Conservation (phyloP, 352 stramenopile genomes). For the Phytopythium cucurbitacearum region DNA sequence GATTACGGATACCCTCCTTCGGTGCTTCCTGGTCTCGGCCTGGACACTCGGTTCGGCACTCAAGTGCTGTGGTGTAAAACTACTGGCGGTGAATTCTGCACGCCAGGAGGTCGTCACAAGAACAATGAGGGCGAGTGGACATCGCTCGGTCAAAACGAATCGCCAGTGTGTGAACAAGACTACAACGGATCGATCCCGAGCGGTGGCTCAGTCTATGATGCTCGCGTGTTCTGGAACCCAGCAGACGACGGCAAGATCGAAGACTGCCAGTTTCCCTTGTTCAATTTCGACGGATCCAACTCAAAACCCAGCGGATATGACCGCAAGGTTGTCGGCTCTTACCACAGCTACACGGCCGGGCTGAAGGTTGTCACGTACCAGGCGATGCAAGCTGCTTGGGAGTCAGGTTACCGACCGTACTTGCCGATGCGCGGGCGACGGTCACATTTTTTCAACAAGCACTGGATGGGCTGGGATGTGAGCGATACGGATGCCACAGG, state of each 20-base stretch:
- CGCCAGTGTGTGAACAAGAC: constrained; percentile 13
- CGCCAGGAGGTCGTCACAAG: constrained; percentile 23
- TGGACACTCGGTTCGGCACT: constrained; percentile 53
- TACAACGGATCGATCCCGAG: constrained; percentile 26
- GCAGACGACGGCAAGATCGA: constrained; percentile 41
- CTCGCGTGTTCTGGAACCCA: constrained; percentile 54
- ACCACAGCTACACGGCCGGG: constrained; percentile 26
- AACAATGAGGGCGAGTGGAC: constrained; percentile 10
- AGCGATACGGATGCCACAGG: constrained; percentile 25
- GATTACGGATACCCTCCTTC: constrained; percentile 80
- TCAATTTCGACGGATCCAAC: constrained; percentile 41
- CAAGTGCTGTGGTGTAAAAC: constrained; percentile 78
- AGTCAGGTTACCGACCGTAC: constrained; percentile 60
- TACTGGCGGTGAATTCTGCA: constrained; percentile 51
- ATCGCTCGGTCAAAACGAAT: constrained; percentile 14
- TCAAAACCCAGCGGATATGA: constrained; percentile 21
- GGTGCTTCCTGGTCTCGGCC: constrained; percentile 51
- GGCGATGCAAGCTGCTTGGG: constrained; percentile 39
- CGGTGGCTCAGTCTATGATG: constrained; percentile 25
- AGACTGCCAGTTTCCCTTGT: constrained; percentile 56
- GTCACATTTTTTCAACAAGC: constrained; percentile 65
- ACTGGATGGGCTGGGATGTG: constrained; percentile 59
- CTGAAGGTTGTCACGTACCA: constrained; percentile 37
- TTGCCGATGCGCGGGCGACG: constrained; percentile 49
- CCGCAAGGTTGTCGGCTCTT: constrained; percentile 18